Evolutionary conservation across 768 basidiomycete genomes (phyloP).

Genomic region (Tricholoma furcatifolium): DNA sequence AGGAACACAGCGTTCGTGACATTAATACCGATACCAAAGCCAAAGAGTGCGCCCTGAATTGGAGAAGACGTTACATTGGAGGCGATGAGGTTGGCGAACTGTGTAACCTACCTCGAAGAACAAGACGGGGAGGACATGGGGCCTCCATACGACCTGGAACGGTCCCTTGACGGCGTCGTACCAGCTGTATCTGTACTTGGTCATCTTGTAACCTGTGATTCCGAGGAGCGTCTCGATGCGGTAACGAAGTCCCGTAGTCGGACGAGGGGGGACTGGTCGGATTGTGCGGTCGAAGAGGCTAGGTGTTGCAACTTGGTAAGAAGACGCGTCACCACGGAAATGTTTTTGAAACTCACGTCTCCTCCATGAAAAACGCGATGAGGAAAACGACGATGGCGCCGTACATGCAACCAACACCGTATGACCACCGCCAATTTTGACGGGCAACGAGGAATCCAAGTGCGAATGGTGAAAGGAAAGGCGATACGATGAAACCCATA

Average conservation of each 20-base stretch:
- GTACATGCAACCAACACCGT: slow-evolving; percentile 66
- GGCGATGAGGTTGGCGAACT: not conserved
- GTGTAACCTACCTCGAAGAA: slow-evolving; percentile 45
- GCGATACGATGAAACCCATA: slow-evolving; percentile 68
- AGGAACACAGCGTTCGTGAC: slow-evolving; percentile 67
- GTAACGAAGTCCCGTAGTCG: slow-evolving; percentile 40
- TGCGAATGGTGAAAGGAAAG: slow-evolving; percentile 60
- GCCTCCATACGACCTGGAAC: slow-evolving; percentile 58
- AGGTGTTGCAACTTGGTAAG: not conserved
- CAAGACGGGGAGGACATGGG: slow-evolving; percentile 52
- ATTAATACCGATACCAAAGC: slow-evolving; percentile 64
- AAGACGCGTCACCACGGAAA: not conserved
- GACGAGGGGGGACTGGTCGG: slow-evolving; percentile 43
- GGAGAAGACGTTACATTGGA: not conserved
- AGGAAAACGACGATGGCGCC: slow-evolving; percentile 51
- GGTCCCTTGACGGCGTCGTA: slow-evolving; percentile 39
- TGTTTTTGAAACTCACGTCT: slow-evolving; percentile 45
- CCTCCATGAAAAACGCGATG: slow-evolving; percentile 60
- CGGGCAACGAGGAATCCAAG: slow-evolving; percentile 67
- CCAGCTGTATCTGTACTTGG: slow-evolving; percentile 56
- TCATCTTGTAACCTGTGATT: slow-evolving; percentile 57
- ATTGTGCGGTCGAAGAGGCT: slow-evolving; percentile 66
- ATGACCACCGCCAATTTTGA: slow-evolving; percentile 61
- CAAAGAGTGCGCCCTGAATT: slow-evolving; percentile 50
- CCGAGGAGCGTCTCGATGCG: slow-evolving; percentile 62